Evolutionary conservation across 768 basidiomycete genomes (phyloP), one percentile per base, ranked within the genome.

Genomic region (Kwoniella sp.): DNA sequence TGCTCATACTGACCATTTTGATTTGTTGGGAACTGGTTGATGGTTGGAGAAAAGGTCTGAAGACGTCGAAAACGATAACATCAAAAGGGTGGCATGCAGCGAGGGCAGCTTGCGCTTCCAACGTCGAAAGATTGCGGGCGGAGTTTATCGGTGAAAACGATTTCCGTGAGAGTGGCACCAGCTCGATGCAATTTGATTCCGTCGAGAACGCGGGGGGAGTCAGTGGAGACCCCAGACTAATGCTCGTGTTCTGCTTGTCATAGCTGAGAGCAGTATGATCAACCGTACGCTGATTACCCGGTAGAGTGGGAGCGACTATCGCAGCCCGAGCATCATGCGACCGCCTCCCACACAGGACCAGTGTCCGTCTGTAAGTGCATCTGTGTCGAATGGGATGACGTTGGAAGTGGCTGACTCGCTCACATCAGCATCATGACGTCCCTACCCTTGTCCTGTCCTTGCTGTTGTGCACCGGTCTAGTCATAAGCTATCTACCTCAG

Each of bases 401-500:
- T n/a, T n/a, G n/a, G n/a, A n/a, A n/a, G 29, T 36, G 20, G 4
- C 14, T 7, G 3, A 27, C 20, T 36, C 28, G 33, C 43, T 28
- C 17, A 39, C 25, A n/a, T 22, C 27, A 89, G 88, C 77, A 81
- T 46, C 84, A 88, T 72, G 84, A 90, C 73, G 81, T 84, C 78
- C 79, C 83, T 58, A 81, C 82, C 3, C 78, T 82, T n/a, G 65
- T 82, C 11, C 79, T 92, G 23, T 84, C 84, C 0, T 70, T 78
- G 9, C 76, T 82, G 25, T 82, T 93, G 17, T 82, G 81, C 62
- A 64, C 80, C 50, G 90, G 92, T 4, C 78, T 93, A 37, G 71
- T 89, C 48, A 62, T 88, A 38, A 91, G 89, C 22, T 95, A 93
- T 75, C 69, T 83, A 2, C 92, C 91, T 1, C 89, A 89, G 85